A percentile compares a stretch with the other conserved stretches of the same genome.
phyloP scores from a whole-genome alignment of 192 early-diverging fungal genomes.

The Podila verticillata region DNA sequence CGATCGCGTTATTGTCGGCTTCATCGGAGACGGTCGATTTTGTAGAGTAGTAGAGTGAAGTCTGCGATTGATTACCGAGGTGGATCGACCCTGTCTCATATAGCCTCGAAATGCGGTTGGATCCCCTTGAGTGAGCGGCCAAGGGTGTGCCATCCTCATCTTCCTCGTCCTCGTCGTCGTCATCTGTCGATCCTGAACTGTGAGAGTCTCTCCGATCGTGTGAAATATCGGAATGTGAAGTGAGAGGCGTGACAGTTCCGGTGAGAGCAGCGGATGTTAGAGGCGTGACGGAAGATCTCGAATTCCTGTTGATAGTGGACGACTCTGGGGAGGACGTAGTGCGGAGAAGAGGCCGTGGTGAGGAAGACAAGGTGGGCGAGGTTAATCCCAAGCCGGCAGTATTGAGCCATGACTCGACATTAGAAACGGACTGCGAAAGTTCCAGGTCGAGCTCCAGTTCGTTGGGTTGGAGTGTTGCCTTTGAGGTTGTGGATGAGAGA shows the following conservation, averaged over 20 bases:
- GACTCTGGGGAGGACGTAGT: neutral
- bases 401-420: constrained; percentile 32
- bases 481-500: neutral
- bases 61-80: constrained; percentile 17
- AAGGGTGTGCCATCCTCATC: constrained; percentile 1
- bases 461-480: neutral
- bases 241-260: neutral
- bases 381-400: neutral
- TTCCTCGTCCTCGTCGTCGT: constrained; percentile 13
- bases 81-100: constrained; percentile 20
- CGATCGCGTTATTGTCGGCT: neutral
- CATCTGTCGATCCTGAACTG: constrained; percentile 21
- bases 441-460: constrained; percentile 15
- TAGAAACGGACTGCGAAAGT: constrained; percentile 12
- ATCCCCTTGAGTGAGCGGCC: neutral
- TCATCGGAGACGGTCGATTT: constrained; percentile 11
- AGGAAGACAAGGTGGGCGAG: neutral
- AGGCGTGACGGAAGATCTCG: neutral
- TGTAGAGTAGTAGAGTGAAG: constrained; percentile 16
- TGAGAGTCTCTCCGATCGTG: constrained; percentile 20
- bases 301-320: neutral
- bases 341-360: neutral
- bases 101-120: constrained; percentile 3
- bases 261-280: neutral
- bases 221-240: neutral